A percentile compares a stretch with the other conserved stretches of the same genome.
Conservation (phyloP, 1,284 basidiomycete genomes). For the Xerocomus nothofagi region DNA sequence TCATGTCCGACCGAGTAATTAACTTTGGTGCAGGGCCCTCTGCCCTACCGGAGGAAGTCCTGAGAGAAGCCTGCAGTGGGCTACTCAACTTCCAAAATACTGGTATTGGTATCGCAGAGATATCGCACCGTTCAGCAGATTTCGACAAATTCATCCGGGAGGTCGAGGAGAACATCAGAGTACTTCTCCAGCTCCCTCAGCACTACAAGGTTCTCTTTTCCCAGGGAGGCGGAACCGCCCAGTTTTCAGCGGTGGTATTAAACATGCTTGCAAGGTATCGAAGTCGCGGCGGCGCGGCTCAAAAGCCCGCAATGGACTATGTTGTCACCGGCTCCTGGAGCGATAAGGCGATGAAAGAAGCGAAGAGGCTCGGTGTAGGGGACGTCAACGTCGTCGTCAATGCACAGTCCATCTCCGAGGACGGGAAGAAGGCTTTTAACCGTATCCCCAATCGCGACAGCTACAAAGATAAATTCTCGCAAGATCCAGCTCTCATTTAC, state of each 20-base stretch:
- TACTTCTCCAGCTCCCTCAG: conserved; percentile 75
- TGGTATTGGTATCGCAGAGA: conserved; percentile 92
- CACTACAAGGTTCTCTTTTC: conserved; percentile 89
- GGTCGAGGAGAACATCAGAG: conserved; percentile 70
- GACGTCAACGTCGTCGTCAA: conserved; percentile 73
- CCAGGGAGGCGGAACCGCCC: conserved; percentile 88
- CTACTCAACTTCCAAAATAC: conserved; percentile 86
- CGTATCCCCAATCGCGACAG: conserved; percentile 72
- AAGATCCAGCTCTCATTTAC: conserved; percentile 86
- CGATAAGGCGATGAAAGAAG: conserved; percentile 83
- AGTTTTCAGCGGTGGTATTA: conserved; percentile 88
- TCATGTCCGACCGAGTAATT: conserved; percentile 50
- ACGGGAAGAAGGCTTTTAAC: conserved; percentile 70
- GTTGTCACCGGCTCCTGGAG: conserved; percentile 92
- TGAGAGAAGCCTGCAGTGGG: conserved; percentile 76
- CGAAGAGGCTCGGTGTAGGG: conserved; percentile 59
- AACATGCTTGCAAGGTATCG: conserved; percentile 85
- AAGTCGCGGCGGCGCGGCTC: conserved; percentile 59
- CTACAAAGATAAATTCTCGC: conserved; percentile 81
- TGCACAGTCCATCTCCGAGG: conserved; percentile 57
- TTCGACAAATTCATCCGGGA: conserved; percentile 73
- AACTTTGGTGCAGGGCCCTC: conserved; percentile 95
- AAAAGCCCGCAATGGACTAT: conserved; percentile 77
- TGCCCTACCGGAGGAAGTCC: conserved; percentile 79
- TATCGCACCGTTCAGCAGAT: conserved; percentile 90